phyloP scores from a whole-genome alignment of 2,329 filamentous ascomycete genomes.

The Ophiocordyceps australis region DNA sequence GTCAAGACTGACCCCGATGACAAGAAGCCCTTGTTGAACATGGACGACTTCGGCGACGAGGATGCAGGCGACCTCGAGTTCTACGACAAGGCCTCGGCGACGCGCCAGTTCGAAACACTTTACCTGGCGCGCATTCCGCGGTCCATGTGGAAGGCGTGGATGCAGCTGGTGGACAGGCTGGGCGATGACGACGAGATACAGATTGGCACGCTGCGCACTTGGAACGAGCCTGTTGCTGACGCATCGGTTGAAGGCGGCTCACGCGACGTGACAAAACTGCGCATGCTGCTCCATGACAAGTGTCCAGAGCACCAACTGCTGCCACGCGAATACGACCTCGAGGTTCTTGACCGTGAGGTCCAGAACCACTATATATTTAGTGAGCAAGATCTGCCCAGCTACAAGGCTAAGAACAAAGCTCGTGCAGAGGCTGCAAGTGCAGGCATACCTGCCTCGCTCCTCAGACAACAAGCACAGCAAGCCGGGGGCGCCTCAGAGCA shows the following conservation, averaged over 20 bases:
- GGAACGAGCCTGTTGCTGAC: conserved; percentile 33
- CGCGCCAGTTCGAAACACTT: conserved; percentile 23
- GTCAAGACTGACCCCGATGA: conserved; percentile 32
- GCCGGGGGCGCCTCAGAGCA: conserved; percentile 1
- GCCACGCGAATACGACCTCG: conserved; percentile 78
- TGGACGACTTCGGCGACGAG: conserved; percentile 52
- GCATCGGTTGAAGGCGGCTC: conserved; percentile 24
- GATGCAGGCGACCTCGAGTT: conserved; percentile 39
- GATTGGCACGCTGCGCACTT: conserved; percentile 55
- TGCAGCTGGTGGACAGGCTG: conserved; percentile 30
- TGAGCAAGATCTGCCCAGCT: conserved; percentile 66
- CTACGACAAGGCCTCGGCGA: conserved; percentile 23
- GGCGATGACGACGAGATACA: conserved; percentile 70
- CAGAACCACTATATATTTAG: conserved; percentile 85
- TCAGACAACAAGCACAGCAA: conserved; percentile 16
- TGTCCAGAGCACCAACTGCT: conserved; percentile 51
- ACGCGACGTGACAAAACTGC: conserved; percentile 18
- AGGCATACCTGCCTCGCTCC: conserved; percentile 38
- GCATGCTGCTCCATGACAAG: conserved; percentile 49
- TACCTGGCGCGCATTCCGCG: conserved; percentile 68
- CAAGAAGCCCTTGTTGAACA: conserved; percentile 22
- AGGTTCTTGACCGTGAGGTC: conserved; percentile 43
- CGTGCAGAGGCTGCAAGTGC: conserved; percentile 36
- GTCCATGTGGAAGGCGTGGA: conserved; percentile 68
- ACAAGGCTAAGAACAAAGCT: conserved; percentile 27